Conservation (phyloP, 331 rosid species). For the Quercus phellos region DNA sequence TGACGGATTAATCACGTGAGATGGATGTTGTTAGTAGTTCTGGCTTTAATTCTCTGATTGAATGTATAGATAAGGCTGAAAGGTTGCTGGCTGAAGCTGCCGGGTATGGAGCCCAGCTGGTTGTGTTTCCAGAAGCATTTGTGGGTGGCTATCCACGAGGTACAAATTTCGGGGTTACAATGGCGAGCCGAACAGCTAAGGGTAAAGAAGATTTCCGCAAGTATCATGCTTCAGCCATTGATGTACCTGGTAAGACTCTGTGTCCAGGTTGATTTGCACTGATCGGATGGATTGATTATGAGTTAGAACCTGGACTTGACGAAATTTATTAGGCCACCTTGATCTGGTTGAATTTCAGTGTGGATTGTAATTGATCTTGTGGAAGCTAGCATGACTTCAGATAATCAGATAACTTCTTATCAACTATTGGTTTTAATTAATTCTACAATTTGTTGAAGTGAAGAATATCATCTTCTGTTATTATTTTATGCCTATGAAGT, state of each 20-base stretch:
- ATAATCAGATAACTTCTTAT: background rate
- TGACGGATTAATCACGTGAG: too few relatives aligned
- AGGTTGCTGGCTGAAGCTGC: conserved; percentile 85
- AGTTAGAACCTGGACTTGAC: too few relatives aligned
- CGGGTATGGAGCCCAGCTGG: conserved; percentile 71
- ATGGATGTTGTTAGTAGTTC: too few relatives aligned
- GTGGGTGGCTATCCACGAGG: conserved; percentile 97
- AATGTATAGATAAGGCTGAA: conserved; percentile 75
- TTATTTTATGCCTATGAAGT: background rate
- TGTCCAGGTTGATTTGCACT: background rate
- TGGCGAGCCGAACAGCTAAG: conserved; percentile 60
- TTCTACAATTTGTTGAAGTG: background rate
- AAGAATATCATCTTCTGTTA: background rate
- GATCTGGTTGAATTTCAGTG: too few relatives aligned
- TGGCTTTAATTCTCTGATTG: background rate
- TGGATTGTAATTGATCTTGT: background rate
- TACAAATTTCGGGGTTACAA: conserved; percentile 52
- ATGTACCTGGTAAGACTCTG: conserved; percentile 67
- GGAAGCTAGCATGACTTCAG: background rate
- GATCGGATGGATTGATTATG: background rate
- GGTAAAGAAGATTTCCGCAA: conserved; percentile 85
- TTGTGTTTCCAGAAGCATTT: conserved; percentile 95
- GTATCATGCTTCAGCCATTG: conserved; percentile 78
- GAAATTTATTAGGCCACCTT: too few relatives aligned
- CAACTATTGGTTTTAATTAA: background rate